Conservation (phyloP, 345 rosid genomes). For the Citrus hindsii region DNA sequence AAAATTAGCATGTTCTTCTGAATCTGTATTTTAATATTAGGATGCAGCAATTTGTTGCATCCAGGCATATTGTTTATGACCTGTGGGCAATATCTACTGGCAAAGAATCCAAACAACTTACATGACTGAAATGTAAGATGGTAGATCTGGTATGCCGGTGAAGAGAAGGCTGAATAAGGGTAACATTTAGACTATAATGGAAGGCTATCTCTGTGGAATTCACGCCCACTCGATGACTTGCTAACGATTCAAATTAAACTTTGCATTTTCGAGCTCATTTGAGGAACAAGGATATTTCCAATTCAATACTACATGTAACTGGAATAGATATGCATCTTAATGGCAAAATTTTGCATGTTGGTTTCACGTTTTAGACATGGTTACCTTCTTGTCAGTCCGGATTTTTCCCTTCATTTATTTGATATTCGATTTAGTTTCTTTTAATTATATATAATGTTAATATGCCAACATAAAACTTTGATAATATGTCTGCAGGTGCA, state of each 20-base stretch:
- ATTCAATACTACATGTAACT: background rate
- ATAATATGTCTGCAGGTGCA: conserved; percentile 50
- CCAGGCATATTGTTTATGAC: background rate
- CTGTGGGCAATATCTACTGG: background rate
- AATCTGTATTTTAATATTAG: background rate
- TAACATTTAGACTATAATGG: background rate
- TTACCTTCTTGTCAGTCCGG: background rate
- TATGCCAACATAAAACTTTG: background rate
- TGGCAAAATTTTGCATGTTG: background rate
- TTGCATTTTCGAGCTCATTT: background rate
- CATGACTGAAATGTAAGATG: no score
- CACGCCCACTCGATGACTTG: background rate
- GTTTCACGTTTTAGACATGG: background rate
- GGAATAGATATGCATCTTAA: background rate
- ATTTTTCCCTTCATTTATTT: background rate
- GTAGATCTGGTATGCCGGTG: background rate
- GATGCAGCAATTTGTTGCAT: background rate
- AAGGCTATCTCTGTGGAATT: background rate
- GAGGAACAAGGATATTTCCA: background rate
- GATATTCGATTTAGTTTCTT: background rate
- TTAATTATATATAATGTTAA: background rate
- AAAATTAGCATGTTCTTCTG: background rate
- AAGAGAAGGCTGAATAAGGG: background rate
- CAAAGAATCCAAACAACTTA: background rate
- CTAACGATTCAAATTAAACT: background rate